Evolutionary conservation across 2,329 filamentous ascomycete genomes (phyloP).

Genomic region (Cytospora paraplurivora): DNA sequence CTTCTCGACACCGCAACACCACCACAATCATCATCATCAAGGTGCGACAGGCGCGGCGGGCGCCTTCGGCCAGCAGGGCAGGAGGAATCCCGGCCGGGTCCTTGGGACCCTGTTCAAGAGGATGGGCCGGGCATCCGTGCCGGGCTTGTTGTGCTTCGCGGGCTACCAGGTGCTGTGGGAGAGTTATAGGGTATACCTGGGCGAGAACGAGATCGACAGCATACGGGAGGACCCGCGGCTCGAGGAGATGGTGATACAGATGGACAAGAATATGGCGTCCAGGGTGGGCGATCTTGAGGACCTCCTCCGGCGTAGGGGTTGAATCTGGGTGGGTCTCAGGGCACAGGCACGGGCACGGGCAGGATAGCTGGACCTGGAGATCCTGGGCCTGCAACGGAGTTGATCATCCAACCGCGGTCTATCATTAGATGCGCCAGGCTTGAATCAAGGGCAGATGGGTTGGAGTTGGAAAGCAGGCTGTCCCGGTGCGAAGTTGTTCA

Average conservation of each 20-base stretch:
- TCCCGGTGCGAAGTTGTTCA: neutral
- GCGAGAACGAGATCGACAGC: slow-evolving; percentile 19
- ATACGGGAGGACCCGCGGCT: slow-evolving; percentile 23
- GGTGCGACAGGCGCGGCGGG: neutral
- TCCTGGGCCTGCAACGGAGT: neutral
- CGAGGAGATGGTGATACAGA: slow-evolving; percentile 42
- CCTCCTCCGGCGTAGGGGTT: slow-evolving; percentile 17
- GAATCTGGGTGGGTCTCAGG: neutral
- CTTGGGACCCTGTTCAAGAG: slow-evolving; percentile 15
- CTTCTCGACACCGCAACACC: slow-evolving; percentile 19
- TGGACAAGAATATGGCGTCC: slow-evolving; percentile 23
- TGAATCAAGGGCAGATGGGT: neutral
- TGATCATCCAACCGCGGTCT: neutral
- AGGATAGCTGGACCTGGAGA: neutral
- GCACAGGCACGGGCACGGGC: neutral
- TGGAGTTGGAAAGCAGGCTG: neutral
- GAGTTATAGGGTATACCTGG: slow-evolving; percentile 19
- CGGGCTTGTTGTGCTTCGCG: slow-evolving; percentile 19
- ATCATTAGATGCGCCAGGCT: neutral
- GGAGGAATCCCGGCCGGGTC: neutral
- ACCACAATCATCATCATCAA: neutral
- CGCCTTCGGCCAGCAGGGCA: neutral
- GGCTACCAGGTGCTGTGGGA: slow-evolving; percentile 25
- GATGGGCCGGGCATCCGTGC: slow-evolving; percentile 13
- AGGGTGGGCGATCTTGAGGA: slow-evolving; percentile 16